Percentiles rank a stretch among this genome's conserved stretches.
These are phyloP conservation scores for Triangularia verruculosa DNA, from an alignment of 2,329 filamentous ascomycete genomes.

Conservation along the genomic window DNA sequence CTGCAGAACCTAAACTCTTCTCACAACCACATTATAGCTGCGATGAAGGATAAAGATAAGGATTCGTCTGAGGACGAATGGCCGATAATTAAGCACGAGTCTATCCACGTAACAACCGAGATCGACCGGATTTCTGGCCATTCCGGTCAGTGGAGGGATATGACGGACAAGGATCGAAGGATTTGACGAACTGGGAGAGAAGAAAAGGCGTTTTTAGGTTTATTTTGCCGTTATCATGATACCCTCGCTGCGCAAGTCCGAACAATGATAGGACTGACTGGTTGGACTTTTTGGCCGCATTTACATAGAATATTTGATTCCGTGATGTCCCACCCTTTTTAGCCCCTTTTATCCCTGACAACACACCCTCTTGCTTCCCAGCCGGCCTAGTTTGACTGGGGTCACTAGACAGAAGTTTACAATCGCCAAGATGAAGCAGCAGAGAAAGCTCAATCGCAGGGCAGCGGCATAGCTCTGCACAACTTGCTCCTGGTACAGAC, in stretches of 20 bases:
- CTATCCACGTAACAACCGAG: neutral
- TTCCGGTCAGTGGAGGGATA: neutral
- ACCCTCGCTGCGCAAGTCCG: neutral
- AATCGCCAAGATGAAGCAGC: slow-evolving; percentile 45
- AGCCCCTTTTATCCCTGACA: neutral
- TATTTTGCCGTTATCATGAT: neutral
- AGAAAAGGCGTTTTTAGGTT: neutral
- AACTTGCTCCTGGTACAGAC: slow-evolving; percentile 51
- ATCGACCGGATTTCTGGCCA: neutral
- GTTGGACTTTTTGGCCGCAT: neutral
- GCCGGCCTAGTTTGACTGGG: slow-evolving; percentile 52
- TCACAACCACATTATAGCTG: neutral
- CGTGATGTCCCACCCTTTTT: neutral
- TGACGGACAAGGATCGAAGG: neutral
- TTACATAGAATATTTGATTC: neutral
- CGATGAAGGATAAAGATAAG: neutral
- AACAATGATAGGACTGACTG: neutral
- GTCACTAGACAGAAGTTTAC: slow-evolving; percentile 47
- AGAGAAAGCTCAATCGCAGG: slow-evolving; percentile 46
- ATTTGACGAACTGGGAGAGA: neutral
- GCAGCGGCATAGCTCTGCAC: slow-evolving; percentile 53
- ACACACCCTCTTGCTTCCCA: slow-evolving; percentile 42
- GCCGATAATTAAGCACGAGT: slow-evolving; percentile 14
- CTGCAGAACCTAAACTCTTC: neutral
- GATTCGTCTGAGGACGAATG: slow-evolving; percentile 15